These are phyloP conservation scores for Paraphysoderma sedebokerense DNA, from an alignment of 371 early-diverging fungal species.

Conservation along the genomic window DNA sequence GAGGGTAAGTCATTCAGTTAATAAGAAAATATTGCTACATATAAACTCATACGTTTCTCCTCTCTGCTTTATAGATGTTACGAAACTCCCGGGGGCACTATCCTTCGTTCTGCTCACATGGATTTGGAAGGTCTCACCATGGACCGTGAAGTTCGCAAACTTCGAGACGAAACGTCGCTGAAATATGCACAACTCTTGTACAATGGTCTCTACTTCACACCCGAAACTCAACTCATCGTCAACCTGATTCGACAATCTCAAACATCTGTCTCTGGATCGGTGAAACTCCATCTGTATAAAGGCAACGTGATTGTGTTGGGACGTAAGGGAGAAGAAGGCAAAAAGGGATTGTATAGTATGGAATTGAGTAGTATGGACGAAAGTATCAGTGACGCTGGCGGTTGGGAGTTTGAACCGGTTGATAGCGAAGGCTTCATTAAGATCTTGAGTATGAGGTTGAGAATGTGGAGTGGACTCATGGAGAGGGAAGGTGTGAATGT, in stretches of 20 bases:
- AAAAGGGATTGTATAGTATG: constrained; percentile 66
- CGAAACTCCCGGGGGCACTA: constrained; percentile 94
- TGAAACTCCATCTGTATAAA: constrained; percentile 88
- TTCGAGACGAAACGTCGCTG: constrained; percentile 49
- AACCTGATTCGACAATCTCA: constrained; percentile 66
- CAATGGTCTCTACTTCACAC: constrained; percentile 91
- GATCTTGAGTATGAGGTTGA: constrained; percentile 86
- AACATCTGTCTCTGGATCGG: constrained; percentile 69
- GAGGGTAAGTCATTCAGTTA: constrained; percentile 53
- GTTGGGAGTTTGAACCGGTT: constrained; percentile 79
- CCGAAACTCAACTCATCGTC: constrained; percentile 79
- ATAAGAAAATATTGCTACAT: background rate
- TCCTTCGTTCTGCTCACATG: constrained; percentile 81
- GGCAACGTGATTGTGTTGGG: constrained; percentile 80
- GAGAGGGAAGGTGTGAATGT: background rate
- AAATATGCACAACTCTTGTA: constrained; percentile 49
- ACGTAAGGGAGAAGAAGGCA: constrained; percentile 59
- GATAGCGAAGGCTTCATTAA: constrained; percentile 95
- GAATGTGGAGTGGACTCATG: constrained; percentile 43
- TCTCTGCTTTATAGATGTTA: constrained; percentile 49
- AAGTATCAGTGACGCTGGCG: constrained; percentile 14
- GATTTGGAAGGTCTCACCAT: constrained; percentile 88
- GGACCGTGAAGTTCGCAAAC: constrained; percentile 85
- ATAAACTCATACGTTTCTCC: background rate
- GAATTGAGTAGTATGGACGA: constrained; percentile 47